phyloP scores from a whole-genome alignment of 345 rosid species.

The Heritiera fomes region DNA sequence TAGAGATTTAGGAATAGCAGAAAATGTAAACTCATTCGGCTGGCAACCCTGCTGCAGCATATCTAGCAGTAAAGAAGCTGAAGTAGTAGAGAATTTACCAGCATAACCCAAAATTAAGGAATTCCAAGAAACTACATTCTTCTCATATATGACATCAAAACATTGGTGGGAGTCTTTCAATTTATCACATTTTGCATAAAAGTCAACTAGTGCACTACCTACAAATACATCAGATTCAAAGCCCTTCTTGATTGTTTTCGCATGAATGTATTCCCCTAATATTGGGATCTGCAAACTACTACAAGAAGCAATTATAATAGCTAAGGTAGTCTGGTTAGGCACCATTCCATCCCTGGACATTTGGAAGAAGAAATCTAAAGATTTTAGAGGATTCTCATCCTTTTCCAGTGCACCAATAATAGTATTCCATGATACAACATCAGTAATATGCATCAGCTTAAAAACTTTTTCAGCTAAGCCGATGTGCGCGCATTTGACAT shows the following conservation, averaged over 20 bases:
- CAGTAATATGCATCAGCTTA: constrained; percentile 38
- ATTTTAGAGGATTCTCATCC: constrained; percentile 43
- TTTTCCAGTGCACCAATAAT: constrained; percentile 55
- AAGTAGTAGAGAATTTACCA: constrained; percentile 34
- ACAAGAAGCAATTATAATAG: constrained; percentile 50
- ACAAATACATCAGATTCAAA: constrained; percentile 49
- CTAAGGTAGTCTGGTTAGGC: constrained; percentile 59
- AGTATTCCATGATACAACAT: constrained; percentile 77
- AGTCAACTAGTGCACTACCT: constrained; percentile 74
- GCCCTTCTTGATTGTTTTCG: constrained; percentile 44
- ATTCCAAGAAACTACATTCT: constrained; percentile 84
- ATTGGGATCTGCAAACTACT: constrained; percentile 33
- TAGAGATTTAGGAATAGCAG: constrained; percentile 55
- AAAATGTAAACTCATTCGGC: constrained; percentile 77
- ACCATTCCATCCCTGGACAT: constrained; percentile 44
- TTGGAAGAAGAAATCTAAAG: constrained; percentile 44
- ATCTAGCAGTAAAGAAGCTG: constrained; percentile 43
- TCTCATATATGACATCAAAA: constrained; percentile 53
- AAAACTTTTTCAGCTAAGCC: constrained; percentile 52
- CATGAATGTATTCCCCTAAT: constrained; percentile 63
- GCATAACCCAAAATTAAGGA: constrained; percentile 70
- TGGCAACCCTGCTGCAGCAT: constrained; percentile 58
- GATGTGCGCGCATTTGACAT: constrained; percentile 51
- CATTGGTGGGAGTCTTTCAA: constrained; percentile 56
- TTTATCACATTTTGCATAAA: constrained; percentile 62